These are phyloP conservation scores for Aureobasidium sp. DNA, from an alignment of 2,329 filamentous ascomycete genomes.

Conservation along the genomic window DNA sequence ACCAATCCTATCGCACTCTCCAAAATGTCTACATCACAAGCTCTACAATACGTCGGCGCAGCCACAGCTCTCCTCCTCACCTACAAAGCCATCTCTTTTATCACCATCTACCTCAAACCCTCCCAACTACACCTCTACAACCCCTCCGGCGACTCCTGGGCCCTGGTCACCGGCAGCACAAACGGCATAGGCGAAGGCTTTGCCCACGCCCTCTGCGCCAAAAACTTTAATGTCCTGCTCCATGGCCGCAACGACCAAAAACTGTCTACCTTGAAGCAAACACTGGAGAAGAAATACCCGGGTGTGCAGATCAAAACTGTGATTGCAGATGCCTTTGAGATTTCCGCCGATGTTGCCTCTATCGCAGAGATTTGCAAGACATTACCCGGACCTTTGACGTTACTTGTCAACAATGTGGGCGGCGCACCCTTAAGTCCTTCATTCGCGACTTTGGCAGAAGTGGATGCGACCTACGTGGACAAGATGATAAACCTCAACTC, in stretches of 20 bases:
- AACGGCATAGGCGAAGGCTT: conserved; percentile 51
- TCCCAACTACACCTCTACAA: conserved; percentile 23
- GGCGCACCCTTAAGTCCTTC: conserved; percentile 29
- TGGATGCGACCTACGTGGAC: conserved; percentile 34
- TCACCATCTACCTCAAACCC: conserved; percentile 22
- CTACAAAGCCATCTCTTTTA: conserved; percentile 21
- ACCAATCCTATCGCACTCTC: background rate
- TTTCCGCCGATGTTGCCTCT: conserved; percentile 23
- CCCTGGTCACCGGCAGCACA: conserved; percentile 47
- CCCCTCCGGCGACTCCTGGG: conserved; percentile 32
- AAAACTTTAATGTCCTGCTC: conserved; percentile 51
- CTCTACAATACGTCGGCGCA: background rate
- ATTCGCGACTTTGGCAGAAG: conserved; percentile 33
- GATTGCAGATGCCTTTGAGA: conserved; percentile 38
- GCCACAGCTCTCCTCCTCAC: background rate
- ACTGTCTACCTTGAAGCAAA: conserved; percentile 35
- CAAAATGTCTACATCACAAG: background rate
- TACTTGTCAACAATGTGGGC: conserved; percentile 54
- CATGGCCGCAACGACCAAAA: conserved; percentile 50
- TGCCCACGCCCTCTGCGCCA: conserved; percentile 43
- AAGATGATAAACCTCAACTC: conserved; percentile 43
- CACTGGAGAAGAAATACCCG: conserved; percentile 38
- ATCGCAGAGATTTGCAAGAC: conserved; percentile 24
- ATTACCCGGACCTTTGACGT: conserved; percentile 38
- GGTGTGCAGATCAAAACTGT: conserved; percentile 34